Base-by-base conservation (phyloP, 345 rosid species). In the Euphorbia lathyris region DNA sequence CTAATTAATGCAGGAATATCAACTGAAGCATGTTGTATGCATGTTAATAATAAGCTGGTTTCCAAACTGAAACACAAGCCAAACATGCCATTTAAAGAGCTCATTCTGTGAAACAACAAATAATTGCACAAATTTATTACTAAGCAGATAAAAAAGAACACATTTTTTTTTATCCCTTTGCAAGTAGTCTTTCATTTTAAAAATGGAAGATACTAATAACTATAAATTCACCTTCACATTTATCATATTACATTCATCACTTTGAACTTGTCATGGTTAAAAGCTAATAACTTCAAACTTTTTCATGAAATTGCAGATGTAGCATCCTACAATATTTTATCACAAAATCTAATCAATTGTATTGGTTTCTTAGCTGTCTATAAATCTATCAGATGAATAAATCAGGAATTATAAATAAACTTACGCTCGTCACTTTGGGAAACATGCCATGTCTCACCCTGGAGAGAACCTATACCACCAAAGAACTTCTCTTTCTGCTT, bases 401-500 rank as follows among this genome's bases (percentile, higher is more conserved):
- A 14, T 7, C 6, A 14, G 25, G 51, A 17, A 16, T 13, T 27
- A 65, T 9, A 48, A 63, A 67, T 69, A 60, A 60, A 82, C 97
- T 52, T 67, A 95, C 99, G 91, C 72, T 90, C 91, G 42, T 80
- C 88, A 9, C 80, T 76, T 12, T 97, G 88, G 74, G 99, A 88
- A 71, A 86, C 95, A 79, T 95, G 97, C 99, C 99, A 95, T 2
- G 97, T 95, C 86, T 95, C 99, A 76, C 99, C 99, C 71, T 95
- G 99, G 26, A 97, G 97, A 20, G 97, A 82, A 77, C 99, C 99
- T 68, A 94, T 90, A 42, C 97, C 97, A 67, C 90, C 77, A 79
- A 95, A 95, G 83, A 95, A 95, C 75, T 85, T 95, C 53, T 95
- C 99, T 78, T 95, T 97, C 99, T 97, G 91, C 85, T 95, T 95